Percentiles rank a stretch among this genome's conserved stretches.
Evolutionary conservation across 2,329 filamentous ascomycete genomes (phyloP).

Genomic region (Fusarium longipes): DNA sequence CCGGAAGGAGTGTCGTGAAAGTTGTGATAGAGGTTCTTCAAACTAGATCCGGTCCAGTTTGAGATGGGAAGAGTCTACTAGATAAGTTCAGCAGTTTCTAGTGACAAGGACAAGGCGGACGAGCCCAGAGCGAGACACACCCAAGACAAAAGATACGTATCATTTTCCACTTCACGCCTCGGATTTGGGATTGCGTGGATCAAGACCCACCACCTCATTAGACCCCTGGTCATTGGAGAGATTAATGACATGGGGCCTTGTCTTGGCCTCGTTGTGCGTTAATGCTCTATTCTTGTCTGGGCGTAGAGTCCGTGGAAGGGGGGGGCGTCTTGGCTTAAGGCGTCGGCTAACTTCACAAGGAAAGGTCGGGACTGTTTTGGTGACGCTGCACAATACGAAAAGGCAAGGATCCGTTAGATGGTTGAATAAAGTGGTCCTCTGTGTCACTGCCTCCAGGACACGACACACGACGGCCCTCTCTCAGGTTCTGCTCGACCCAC

Average conservation of each 20-base stretch:
- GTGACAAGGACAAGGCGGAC: slow-evolving; percentile 43
- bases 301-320: slow-evolving; percentile 28
- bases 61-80: slow-evolving; percentile 42
- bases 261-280: slow-evolving; percentile 50
- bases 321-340: slow-evolving; percentile 47
- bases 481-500: slow-evolving; percentile 31
- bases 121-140: slow-evolving; percentile 35
- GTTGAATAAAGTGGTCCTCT: slow-evolving; percentile 56
- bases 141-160: slow-evolving; percentile 42
- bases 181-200: slow-evolving; percentile 54
- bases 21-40: slow-evolving; percentile 46
- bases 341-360: slow-evolving; percentile 48
- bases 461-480: slow-evolving; percentile 30
- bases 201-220: slow-evolving; percentile 38
- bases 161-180: slow-evolving; percentile 39
- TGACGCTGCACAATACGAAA: slow-evolving; percentile 63
- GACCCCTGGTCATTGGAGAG: slow-evolving; percentile 49
- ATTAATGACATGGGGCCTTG: slow-evolving; percentile 52
- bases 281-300: slow-evolving; percentile 58
- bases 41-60: slow-evolving; percentile 36
- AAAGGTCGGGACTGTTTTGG: slow-evolving; percentile 49
- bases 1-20: slow-evolving; percentile 56
- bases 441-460: slow-evolving; percentile 46
- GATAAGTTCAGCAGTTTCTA: slow-evolving; percentile 44
- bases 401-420: slow-evolving; percentile 58